Evolutionary conservation across 345 rosid species (phyloP), one percentile per base, ranked within the genome.

Genomic region (Excoecaria agallocha): DNA sequence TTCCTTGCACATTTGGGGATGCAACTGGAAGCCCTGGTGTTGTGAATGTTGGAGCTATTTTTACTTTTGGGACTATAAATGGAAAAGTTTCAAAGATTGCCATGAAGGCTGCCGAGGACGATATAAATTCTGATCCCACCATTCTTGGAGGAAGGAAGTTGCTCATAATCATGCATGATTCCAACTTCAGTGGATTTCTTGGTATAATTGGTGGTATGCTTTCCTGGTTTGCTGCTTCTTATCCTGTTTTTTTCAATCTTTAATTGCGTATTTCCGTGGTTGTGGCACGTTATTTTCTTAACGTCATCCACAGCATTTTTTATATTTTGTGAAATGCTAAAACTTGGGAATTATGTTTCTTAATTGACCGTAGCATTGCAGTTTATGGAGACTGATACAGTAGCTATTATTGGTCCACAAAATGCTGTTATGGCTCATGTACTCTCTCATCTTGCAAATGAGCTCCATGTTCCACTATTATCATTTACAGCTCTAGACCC

Each of bases 391-490:
- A 86, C 84, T 71, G 94, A 94, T 85, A 88, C 92, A 0, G 88
- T 94, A 4, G 97, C 98, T 48, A 89, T 94, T 71, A 86, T 94
- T 66, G 97, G 97, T 73, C 97, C 98, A 41, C 98, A 94, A 80
- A 82, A 8, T 79, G 76, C 97, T 38, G 86, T 81, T 20, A 86
- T 86, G 93, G 98, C 97, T 50, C 97, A 90, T 60, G 86, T 91
- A 1, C 86, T 94, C 69, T 91, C 97, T 50, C 93, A 92, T 81
- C 86, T 94, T 3, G 88, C 88, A 22, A 91, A 87, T 68, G 95
- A 94, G 81, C 97, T 94, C 65, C 87, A 76, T 16, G 91, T 91
- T 56, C 98, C 98, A 0, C 78, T 94, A 56, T 76, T 91, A 72
- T 92, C 97, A 22, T 94, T 89, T 82, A 91, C 92, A 0, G 97